Base-by-base conservation (phyloP, 2,329 filamentous ascomycete genomes). In the Neofusicoccum ribis region DNA sequence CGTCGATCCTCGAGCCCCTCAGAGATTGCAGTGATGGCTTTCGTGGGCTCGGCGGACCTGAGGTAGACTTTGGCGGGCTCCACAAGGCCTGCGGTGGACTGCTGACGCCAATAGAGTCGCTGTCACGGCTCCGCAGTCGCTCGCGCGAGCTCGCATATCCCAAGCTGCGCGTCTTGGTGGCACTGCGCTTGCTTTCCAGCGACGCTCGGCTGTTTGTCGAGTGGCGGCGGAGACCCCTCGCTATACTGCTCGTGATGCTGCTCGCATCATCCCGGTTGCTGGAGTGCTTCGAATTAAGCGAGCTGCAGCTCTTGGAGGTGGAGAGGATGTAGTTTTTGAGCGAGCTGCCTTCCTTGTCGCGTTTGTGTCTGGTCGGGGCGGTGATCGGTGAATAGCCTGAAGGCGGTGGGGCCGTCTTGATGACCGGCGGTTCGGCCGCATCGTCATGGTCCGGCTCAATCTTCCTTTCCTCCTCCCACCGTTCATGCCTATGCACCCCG, bases 61-160 rank as follows among this genome's bases (percentile, higher is more conserved):
- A 77, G 7, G 73, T 70, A 34, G 73, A 70, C 3, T 71, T 66
- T 9, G 56, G 43, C 9, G 56, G 31, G 5, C 41, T 46, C 56
- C 56, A 60, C 27, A 60, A 23, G n/a, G 27, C 43, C 5, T 41
- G 47, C 41, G 56, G 56, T 31, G 56, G 56, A 41, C 56, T 60
- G 43, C 31, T 60, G 11, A 60, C 15, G 27, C 27, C 41, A 31
- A 60, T 60, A 6, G 56, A 60, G 36, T 64, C 46, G 34, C 46
- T 65, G 47, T 61, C 50, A 12, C 50, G 47, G 54, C 83, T 87
- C 60, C 85, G 83, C 51, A 91, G 78, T 36, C 84, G 83, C 74
- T 92, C 89, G 72, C 86, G 89, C 51, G 89, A 91, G 78, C 84
- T 88, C 88, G 90, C 91, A 72, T 91, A 91, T 84, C 89, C 88